Percentiles rank a stretch among this genome's conserved stretches.
phyloP scores from a whole-genome alignment of 1,284 basidiomycete species.

The Cryptococcus maquisensis region DNA sequence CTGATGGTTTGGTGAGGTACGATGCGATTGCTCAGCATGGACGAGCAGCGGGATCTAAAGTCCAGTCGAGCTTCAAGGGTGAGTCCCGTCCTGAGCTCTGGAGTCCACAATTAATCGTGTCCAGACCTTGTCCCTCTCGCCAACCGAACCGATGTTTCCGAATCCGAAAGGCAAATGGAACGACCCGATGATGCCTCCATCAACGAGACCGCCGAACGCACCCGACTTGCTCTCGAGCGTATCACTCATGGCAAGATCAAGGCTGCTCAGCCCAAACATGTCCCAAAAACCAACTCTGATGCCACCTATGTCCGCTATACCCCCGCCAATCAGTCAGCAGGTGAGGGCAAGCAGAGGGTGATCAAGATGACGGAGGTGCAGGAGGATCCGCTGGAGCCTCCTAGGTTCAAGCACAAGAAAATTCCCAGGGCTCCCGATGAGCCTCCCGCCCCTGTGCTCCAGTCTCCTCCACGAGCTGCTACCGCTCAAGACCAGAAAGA shows the following conservation, averaged over 20 bases:
- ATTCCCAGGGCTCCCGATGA: constrained; percentile 92
- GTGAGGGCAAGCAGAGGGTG: constrained; percentile 77
- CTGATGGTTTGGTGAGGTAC: constrained; percentile 92
- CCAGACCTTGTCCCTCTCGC: constrained; percentile 84
- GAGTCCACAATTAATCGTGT: not conserved
- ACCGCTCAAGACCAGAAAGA: constrained; percentile 98
- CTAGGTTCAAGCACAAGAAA: constrained; percentile 97
- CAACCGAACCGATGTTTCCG: constrained; percentile 82
- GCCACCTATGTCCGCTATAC: constrained; percentile 92
- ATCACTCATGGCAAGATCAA: constrained; percentile 94
- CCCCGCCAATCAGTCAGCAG: constrained; percentile 57
- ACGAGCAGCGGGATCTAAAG: constrained; percentile 72
- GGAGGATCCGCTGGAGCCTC: constrained; percentile 95
- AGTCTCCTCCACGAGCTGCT: constrained; percentile 91
- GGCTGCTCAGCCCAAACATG: constrained; percentile 72
- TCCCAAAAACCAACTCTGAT: constrained; percentile 69
- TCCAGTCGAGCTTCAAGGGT: constrained; percentile 90
- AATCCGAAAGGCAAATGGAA: constrained; percentile 71
- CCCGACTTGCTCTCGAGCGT: constrained; percentile 85
- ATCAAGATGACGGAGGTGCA: constrained; percentile 98
- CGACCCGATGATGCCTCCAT: constrained; percentile 89
- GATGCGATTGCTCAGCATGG: constrained; percentile 96
- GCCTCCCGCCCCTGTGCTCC: constrained; percentile 93
- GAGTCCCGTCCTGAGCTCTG: constrained; percentile 12
- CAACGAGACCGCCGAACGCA: constrained; percentile 81